Conservation (phyloP, 1,139 yeast genomes). For the Kodamaea arcana region DNA sequence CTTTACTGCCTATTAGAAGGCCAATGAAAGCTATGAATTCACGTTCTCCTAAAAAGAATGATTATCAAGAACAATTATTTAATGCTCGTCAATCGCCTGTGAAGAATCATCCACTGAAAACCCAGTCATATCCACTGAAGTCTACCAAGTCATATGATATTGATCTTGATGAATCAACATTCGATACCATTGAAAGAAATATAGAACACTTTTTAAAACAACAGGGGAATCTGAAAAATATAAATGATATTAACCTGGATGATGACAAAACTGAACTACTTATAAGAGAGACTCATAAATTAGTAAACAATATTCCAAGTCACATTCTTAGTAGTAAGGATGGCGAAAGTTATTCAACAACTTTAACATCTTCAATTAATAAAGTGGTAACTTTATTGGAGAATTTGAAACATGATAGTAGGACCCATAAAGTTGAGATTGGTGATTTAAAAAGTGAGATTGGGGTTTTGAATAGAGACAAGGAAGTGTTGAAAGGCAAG, state of each 20-base stretch:
- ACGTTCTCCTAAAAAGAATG: constrained; percentile 15
- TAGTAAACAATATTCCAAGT: constrained; percentile 22
- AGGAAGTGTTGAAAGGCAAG: no score
- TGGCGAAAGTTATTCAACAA: constrained; percentile 23
- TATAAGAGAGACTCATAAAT: constrained; percentile 28
- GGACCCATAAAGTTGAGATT: constrained; percentile 4
- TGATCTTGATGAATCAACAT: constrained; percentile 1
- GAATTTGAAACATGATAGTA: constrained; percentile 2
- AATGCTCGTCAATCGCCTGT: constrained; percentile 10
- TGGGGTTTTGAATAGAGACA: neutral
- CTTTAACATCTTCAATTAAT: constrained; percentile 21
- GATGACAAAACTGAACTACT: constrained; percentile 23
- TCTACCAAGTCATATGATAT: constrained; percentile 1
- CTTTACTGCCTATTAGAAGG: constrained; percentile 11
- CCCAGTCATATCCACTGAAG: neutral
- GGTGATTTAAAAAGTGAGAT: neutral
- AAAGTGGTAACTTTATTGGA: constrained; percentile 20
- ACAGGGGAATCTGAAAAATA: neutral
- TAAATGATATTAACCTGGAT: constrained; percentile 5
- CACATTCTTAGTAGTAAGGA: constrained; percentile 20
- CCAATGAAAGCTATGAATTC: constrained; percentile 15
- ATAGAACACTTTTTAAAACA: constrained; percentile 9
- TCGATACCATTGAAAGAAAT: constrained; percentile 11
- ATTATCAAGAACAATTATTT: constrained; percentile 18
- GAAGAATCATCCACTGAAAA: neutral